Base-by-base conservation (phyloP, 805 yeast species). In the Hanseniaspora meyeri region DNA sequence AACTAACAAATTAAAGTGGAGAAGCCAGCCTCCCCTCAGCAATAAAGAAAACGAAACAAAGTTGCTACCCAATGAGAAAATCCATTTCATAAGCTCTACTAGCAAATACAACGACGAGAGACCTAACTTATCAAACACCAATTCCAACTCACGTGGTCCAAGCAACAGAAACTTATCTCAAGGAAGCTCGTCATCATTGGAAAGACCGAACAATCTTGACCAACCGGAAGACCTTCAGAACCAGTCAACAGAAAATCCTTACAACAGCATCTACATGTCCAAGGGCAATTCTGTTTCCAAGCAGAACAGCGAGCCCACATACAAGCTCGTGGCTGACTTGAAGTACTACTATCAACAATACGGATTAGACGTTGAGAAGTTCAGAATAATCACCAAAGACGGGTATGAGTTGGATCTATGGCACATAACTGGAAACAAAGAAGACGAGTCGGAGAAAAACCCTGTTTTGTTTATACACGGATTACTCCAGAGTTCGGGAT, bases 401-500 rank as follows among this genome's bases (percentile, higher is more conserved):
- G 96, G 96, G 0, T 89, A 79, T 66, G 72, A 81, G 1, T 69
- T 91, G n/a, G 74, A 75, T 0, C 66, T 89, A 48, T 81, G 85
- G 64, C 78, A 87, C 46, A 65, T 87, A 8, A 70, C 80, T 7
- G 27, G 31, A 4, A 6, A 19, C 19, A 20, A 20, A 16, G 36
- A 12, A 9, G 61, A 61, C 5, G 58, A 60, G 2, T 67, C 60
- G 9, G 61, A 64, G 14, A 50, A 75, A 59, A 74, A 74, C 55
- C 97, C 97, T 0, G 72, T 91, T 1, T 71, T 91, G 24, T 68
- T 88, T 59, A 72, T 91, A 20, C 98, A 91, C 63, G 98, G 98
- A 0, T 74, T 91, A 14, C 71, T 91, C 60, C 95, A 90, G 64
- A 84, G 95, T 24, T 81, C 91, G 0, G 96, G 90, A 0, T 85